Conservation (phyloP, 148 eudicot species). For the Euryodendron excelsum region DNA sequence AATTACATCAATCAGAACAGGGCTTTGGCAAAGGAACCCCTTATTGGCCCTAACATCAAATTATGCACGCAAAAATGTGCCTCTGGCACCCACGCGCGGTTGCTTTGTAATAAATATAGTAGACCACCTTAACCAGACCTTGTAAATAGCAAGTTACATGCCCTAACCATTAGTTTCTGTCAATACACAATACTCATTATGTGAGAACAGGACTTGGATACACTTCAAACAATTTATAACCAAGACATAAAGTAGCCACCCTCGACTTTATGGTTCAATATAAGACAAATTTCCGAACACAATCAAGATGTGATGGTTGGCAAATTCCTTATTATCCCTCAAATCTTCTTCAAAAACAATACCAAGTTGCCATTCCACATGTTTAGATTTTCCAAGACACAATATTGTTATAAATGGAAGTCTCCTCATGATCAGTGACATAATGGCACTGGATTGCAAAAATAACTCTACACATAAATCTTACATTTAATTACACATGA, state of each 20-base stretch:
- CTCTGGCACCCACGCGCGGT: neutral
- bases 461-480: neutral
- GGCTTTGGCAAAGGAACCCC: neutral
- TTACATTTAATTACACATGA: neutral
- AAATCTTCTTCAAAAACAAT: neutral
- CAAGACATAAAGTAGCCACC: no score
- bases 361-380: neutral
- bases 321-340: neutral
- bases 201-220: neutral
- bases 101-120: no score
- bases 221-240: neutral
- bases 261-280: neutral
- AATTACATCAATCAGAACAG: neutral
- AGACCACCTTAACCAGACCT: neutral
- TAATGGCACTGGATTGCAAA: neutral
- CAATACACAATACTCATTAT: neutral
- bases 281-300: neutral
- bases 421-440: neutral
- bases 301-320: neutral
- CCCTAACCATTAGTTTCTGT: neutral
- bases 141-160: no score
- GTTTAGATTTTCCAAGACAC: no score
- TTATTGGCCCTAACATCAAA: neutral
- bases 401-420: neutral
- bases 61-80: neutral